phyloP scores from a whole-genome alignment of 2,329 filamentous ascomycete genomes.

The Fulvia fulva region DNA sequence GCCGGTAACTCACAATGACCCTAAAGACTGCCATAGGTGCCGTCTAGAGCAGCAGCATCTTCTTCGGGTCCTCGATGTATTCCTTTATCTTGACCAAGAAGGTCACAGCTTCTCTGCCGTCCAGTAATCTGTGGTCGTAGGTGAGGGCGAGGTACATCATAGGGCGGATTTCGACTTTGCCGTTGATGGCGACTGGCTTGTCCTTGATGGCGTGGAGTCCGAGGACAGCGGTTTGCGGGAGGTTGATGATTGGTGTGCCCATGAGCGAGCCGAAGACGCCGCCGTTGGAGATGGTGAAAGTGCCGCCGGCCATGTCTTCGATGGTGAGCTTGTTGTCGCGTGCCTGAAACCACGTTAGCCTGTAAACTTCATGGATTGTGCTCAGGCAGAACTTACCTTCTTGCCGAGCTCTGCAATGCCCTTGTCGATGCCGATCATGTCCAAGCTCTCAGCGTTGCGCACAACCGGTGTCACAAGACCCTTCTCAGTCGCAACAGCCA shows the following conservation, averaged over 20 bases:
- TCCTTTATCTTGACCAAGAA: slow-evolving; percentile 94
- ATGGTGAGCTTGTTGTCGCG: slow-evolving; percentile 95
- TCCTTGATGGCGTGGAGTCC: slow-evolving; percentile 97
- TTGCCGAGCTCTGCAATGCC: slow-evolving; percentile 90
- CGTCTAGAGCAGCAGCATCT: slow-evolving; percentile 67
- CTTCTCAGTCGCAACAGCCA: slow-evolving; percentile 96
- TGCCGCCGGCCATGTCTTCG: slow-evolving; percentile 97
- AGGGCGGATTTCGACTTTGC: slow-evolving; percentile 90
- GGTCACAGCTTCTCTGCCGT: slow-evolving; percentile 91
- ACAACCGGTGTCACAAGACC: slow-evolving; percentile 95
- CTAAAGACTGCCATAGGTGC: slow-evolving; percentile 17
- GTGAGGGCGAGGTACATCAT: slow-evolving; percentile 99
- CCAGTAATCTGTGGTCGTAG: slow-evolving; percentile 93
- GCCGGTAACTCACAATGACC: neutral
- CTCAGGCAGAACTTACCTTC: slow-evolving; percentile 60
- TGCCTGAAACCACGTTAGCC: slow-evolving; percentile 53
- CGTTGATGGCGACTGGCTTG: slow-evolving; percentile 80
- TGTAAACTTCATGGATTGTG: slow-evolving; percentile 4
- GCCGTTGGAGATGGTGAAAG: slow-evolving; percentile 95
- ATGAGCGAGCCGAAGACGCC: slow-evolving; percentile 96
- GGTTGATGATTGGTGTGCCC: slow-evolving; percentile 98
- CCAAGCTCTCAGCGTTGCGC: slow-evolving; percentile 83
- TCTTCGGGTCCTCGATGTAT: slow-evolving; percentile 63
- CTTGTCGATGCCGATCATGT: slow-evolving; percentile 84
- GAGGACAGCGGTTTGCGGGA: slow-evolving; percentile 85